Base-by-base conservation (phyloP, 2,329 filamentous ascomycete genomes). In the Amesomyces nigricolor region DNA sequence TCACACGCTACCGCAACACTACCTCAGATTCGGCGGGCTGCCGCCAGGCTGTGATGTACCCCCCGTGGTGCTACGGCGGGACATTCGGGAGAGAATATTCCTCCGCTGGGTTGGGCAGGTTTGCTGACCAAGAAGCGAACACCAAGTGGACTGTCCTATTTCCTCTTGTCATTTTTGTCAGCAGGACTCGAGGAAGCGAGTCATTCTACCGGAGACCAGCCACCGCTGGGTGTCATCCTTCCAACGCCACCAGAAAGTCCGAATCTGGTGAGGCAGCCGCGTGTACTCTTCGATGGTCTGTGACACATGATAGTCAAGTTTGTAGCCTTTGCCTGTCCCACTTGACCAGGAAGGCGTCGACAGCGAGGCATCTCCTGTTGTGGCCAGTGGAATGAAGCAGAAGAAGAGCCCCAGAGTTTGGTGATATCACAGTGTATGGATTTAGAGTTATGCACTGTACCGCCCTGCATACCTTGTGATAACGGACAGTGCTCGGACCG, bases 251-350 rank as follows among this genome's bases (percentile, higher is more conserved):
- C 26, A 6, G 43, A 22, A 16, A 40, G 30, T 35, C 44, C 19
- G 13, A 39, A 39, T 50, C 54, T 51, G 47, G 46, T 57, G 51
- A 51, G 51, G 45, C 51, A 43, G 32, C 56, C 56, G 45, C 47
- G 47, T 54, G 51, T 22, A 32, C 35, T 22, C 48, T 49, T 54
- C 47, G 48, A 4, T 17, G 11, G 47, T 39, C 30, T 52, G 56
- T 53, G 53, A 53, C 49, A 45, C 46, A 39, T 22, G 16, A 13
- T 11, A 14, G 9, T n/a, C 19, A 17, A 13, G 26, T 9, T 35
- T 9, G 32, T 13, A 35, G 9, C 32, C 32, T 9, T 10, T 35
- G 19, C 9, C 6, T 49, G 47, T 51, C 42, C 13, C 42, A 43
- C 16, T 29, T 37, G 17, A n/a, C 16, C 10, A 4, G 42, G 19